A percentile compares a stretch with the other conserved stretches of the same genome.
Evolutionary conservation across 2,329 filamentous ascomycete species (phyloP).

Genomic region (Aspergillus japonicus): DNA sequence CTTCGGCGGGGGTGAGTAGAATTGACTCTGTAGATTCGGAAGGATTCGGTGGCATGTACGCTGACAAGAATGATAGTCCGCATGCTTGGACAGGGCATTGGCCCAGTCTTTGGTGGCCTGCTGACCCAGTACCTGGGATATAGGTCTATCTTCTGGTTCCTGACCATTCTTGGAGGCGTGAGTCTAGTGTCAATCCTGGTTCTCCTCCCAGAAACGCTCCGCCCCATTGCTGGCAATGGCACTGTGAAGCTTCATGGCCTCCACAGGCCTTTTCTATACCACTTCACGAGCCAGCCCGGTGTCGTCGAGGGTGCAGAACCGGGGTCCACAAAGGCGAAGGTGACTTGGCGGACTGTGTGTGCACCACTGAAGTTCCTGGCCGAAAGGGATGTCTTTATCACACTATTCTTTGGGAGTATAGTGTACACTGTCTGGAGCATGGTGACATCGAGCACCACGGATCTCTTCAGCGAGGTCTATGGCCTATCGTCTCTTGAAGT

Average conservation of each 20-base stretch:
- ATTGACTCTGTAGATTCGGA: not conserved
- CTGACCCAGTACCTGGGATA: conserved; percentile 38
- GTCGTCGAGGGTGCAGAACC: conserved; percentile 12
- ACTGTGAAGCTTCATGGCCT: conserved; percentile 40
- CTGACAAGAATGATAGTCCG: conserved; percentile 28
- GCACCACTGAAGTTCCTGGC: conserved; percentile 43
- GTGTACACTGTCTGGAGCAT: conserved; percentile 52
- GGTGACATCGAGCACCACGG: conserved; percentile 48
- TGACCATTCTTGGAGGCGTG: conserved; percentile 38
- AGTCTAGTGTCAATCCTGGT: conserved; percentile 40
- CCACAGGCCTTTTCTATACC: conserved; percentile 43
- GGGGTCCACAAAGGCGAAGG: conserved; percentile 30
- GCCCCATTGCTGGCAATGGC: conserved; percentile 42
- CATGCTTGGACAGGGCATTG: conserved; percentile 47
- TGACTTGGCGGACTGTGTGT: conserved; percentile 15
- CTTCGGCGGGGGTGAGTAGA: conserved; percentile 37
- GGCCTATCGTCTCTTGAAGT: conserved; percentile 33
- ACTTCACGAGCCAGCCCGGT: conserved; percentile 8
- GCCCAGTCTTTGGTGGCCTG: conserved; percentile 46
- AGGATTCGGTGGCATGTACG: conserved; percentile 1
- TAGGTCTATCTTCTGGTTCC: conserved; percentile 44
- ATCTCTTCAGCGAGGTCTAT: conserved; percentile 39
- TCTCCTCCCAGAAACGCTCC: conserved; percentile 45
- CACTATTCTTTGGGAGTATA: conserved; percentile 45
- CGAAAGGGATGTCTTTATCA: conserved; percentile 49